Conservation (phyloP, 2,329 filamentous ascomycete species). For the Periconia digitata region DNA sequence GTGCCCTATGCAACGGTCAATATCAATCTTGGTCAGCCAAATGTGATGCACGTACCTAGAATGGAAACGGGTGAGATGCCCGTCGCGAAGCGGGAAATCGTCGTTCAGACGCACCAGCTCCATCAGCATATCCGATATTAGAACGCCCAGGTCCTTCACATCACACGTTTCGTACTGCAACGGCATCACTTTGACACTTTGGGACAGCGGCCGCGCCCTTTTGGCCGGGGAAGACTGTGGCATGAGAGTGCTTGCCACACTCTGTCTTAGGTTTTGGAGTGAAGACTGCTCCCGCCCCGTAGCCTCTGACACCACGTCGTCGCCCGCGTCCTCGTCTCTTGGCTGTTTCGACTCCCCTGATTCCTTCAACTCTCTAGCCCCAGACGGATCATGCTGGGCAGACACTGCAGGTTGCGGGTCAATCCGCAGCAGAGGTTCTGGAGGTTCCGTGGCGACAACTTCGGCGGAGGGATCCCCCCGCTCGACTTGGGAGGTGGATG, state of each 20-base stretch:
- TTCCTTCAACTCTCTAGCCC: constrained; percentile 1
- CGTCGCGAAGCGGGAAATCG: constrained; percentile 77
- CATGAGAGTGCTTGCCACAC: constrained; percentile 17
- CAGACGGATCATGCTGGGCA: constrained; percentile 18
- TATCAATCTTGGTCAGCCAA: neutral
- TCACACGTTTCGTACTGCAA: constrained; percentile 78
- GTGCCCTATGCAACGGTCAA: constrained; percentile 51
- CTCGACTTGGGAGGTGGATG: constrained; percentile 23
- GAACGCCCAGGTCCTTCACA: constrained; percentile 81
- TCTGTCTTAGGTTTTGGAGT: constrained; percentile 15
- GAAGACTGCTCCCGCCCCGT: constrained; percentile 6
- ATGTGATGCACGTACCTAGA: constrained; percentile 65
- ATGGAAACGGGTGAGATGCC: constrained; percentile 90
- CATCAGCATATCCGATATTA: constrained; percentile 94
- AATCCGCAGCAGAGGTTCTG: constrained; percentile 38
- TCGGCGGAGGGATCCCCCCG: constrained; percentile 37
- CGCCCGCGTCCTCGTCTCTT: neutral
- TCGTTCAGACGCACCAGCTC: constrained; percentile 95
- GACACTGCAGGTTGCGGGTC: constrained; percentile 31
- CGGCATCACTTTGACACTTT: constrained; percentile 63
- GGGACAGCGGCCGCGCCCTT: constrained; percentile 38
- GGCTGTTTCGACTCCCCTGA: constrained; percentile 8
- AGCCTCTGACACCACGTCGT: neutral
- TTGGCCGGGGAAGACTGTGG: constrained; percentile 32
- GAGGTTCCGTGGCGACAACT: constrained; percentile 31